These are phyloP conservation scores for Phytophthora kernoviae DNA, from an alignment of 352 stramenopile genomes.

Conservation along the genomic window DNA sequence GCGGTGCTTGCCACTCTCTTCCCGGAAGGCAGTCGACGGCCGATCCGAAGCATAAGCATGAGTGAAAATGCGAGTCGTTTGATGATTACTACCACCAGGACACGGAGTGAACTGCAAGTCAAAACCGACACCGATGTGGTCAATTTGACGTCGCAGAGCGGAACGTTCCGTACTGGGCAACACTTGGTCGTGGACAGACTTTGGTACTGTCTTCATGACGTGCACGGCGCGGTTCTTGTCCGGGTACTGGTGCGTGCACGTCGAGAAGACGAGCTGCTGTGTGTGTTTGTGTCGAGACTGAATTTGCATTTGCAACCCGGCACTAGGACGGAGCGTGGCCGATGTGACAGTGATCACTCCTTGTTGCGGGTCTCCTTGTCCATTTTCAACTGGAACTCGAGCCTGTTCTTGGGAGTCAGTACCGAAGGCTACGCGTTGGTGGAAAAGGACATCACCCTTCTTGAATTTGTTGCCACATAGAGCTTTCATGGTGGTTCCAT, in stretches of 20 bases:
- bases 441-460: conserved; percentile 51
- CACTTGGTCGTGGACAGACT: conserved; percentile 61
- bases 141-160: conserved; percentile 43
- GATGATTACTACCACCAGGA: conserved; percentile 31
- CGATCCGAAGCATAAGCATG: conserved; percentile 56
- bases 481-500: conserved; percentile 54
- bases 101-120: conserved; percentile 43
- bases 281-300: conserved; percentile 44
- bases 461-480: conserved; percentile 59
- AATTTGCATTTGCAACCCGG: conserved; percentile 30
- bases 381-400: conserved; percentile 11
- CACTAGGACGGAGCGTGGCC: conserved; percentile 38
- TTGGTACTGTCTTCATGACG: conserved; percentile 66
- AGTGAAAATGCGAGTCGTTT: conserved; percentile 49
- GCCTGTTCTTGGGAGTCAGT: conserved; percentile 23
- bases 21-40: conserved; percentile 33
- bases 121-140: conserved; percentile 61
- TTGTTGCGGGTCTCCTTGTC: conserved; percentile 20
- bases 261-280: conserved; percentile 62
- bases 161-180: conserved; percentile 42
- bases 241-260: conserved; percentile 49
- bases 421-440: conserved; percentile 40
- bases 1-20: conserved; percentile 26
- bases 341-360: conserved; percentile 42
- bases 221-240: conserved; percentile 51